Conservation (phyloP, 306 rosid genomes). For the Rosa multiflora region DNA sequence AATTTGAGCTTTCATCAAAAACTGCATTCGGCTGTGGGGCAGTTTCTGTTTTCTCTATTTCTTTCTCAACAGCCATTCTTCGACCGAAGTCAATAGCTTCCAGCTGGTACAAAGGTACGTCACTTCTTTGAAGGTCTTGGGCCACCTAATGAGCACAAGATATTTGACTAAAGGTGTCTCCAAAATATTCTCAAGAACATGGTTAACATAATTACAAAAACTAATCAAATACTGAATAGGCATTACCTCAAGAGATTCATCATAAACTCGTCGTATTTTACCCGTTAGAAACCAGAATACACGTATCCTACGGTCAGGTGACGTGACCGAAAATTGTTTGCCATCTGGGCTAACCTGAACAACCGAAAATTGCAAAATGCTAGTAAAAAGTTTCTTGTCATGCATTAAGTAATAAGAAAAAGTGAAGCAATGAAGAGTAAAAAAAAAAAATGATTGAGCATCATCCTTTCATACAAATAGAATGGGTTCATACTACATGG, state of each 20-base stretch:
- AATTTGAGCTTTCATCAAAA: constrained; percentile 96
- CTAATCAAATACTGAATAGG: constrained; percentile 19
- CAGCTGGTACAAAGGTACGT: constrained; percentile 76
- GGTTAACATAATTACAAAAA: neutral
- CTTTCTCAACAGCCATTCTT: constrained; percentile 98
- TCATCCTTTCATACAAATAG: constrained; percentile 20
- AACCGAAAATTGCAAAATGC: constrained; percentile 15
- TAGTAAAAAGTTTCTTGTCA: neutral
- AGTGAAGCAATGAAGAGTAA: neutral
- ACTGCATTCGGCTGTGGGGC: constrained; percentile 86
- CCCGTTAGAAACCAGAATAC: constrained; percentile 93
- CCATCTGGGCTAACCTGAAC: constrained; percentile 90
- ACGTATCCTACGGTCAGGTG: constrained; percentile 93
- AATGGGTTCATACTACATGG: neutral
- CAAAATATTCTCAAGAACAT: constrained; percentile 1
- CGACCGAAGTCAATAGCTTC: constrained; percentile 98
- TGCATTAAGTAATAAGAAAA: neutral
- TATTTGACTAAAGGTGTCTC: constrained; percentile 12
- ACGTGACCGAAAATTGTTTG: constrained; percentile 82
- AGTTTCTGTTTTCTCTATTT: constrained; percentile 90
- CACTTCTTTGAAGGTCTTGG: constrained; percentile 98
- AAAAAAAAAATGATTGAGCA: constrained; percentile 4
- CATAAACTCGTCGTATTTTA: constrained; percentile 93
- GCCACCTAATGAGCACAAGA: constrained; percentile 63
- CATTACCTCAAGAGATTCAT: constrained; percentile 90